Percentiles rank a stretch among this genome's conserved stretches.
These are phyloP conservation scores for Whalleya microplaca DNA, from an alignment of 2,329 filamentous ascomycete species.

Conservation along the genomic window DNA sequence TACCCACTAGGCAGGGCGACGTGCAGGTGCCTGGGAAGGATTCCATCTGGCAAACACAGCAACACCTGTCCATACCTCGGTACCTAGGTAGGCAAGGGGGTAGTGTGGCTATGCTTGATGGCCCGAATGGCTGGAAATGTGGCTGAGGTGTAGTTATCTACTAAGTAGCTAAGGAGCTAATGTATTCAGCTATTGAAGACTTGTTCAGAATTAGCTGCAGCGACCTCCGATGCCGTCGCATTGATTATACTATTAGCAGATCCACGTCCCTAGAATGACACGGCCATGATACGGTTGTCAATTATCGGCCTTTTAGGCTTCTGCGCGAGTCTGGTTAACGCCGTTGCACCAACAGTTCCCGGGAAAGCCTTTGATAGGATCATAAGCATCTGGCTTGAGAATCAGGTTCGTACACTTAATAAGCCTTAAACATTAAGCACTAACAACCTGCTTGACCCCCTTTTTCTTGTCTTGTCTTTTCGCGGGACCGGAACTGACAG, in stretches of 20 bases:
- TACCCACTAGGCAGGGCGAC: no score
- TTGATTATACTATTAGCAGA: neutral
- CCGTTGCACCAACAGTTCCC: conserved; percentile 31
- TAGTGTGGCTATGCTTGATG: neutral
- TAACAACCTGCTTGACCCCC: neutral
- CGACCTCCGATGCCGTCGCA: neutral
- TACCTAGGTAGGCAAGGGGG: no score
- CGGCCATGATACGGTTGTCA: conserved; percentile 18
- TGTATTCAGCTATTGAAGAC: no score
- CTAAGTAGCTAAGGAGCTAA: no score
- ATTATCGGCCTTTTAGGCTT: conserved; percentile 23
- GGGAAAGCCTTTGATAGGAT: conserved; percentile 47
- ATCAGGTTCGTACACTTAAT: conserved; percentile 39
- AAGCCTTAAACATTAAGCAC: neutral
- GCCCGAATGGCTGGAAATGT: neutral
- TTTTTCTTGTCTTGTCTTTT: neutral
- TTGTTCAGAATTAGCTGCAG: neutral
- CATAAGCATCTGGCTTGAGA: conserved; percentile 51
- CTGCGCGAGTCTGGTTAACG: conserved; percentile 17
- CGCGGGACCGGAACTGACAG: neutral
- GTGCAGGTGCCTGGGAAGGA: no score
- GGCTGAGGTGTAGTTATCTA: neutral
- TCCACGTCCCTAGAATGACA: conserved; percentile 12
- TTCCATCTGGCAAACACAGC: no score
- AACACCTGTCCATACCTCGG: no score